Conservation (phyloP, 805 yeast species). For the Saturnispora dispora region DNA sequence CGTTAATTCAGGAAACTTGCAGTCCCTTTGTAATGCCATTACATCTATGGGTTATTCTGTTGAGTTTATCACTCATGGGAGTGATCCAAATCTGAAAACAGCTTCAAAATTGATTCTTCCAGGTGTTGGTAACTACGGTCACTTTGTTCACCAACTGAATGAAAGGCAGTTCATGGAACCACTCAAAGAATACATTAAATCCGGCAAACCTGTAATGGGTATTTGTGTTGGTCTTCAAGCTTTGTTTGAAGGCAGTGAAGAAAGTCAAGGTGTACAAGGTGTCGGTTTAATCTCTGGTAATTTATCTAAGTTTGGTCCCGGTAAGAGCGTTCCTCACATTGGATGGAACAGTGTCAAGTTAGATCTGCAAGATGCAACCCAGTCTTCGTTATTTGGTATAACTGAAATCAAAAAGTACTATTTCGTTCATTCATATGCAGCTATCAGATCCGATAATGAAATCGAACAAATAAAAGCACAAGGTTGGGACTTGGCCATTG, state of each 20-base stretch:
- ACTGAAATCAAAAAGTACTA: conserved; percentile 67
- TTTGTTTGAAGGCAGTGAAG: conserved; percentile 66
- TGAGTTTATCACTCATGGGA: conserved; percentile 47
- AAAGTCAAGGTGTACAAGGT: conserved; percentile 53
- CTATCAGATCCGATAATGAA: conserved; percentile 33
- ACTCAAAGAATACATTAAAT: conserved; percentile 50
- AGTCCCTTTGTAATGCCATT: conserved; percentile 82
- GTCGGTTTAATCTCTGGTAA: conserved; percentile 45
- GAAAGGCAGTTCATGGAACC: conserved; percentile 58
- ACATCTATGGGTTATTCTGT: conserved; percentile 67
- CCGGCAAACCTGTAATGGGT: conserved; percentile 91
- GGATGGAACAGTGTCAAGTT: conserved; percentile 68
- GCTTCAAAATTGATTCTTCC: conserved; percentile 69
- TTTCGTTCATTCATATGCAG: conserved; percentile 93
- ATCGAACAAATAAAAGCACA: conserved; percentile 24
- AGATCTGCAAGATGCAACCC: conserved; percentile 11
- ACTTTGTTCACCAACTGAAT: conserved; percentile 66
- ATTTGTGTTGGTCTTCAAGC: conserved; percentile 96
- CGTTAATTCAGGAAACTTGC: conserved; percentile 89
- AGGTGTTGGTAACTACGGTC: conserved; percentile 97
- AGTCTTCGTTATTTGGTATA: conserved; percentile 46
- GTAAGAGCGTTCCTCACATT: conserved; percentile 88
- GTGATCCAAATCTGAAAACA: conserved; percentile 38
- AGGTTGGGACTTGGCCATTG: conserved; percentile 64
- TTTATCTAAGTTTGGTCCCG: conserved; percentile 52